Evolutionary conservation across 257 asterid species (phyloP), one percentile per base, ranked within the genome.

Genomic region (Solanum clarkiae): DNA sequence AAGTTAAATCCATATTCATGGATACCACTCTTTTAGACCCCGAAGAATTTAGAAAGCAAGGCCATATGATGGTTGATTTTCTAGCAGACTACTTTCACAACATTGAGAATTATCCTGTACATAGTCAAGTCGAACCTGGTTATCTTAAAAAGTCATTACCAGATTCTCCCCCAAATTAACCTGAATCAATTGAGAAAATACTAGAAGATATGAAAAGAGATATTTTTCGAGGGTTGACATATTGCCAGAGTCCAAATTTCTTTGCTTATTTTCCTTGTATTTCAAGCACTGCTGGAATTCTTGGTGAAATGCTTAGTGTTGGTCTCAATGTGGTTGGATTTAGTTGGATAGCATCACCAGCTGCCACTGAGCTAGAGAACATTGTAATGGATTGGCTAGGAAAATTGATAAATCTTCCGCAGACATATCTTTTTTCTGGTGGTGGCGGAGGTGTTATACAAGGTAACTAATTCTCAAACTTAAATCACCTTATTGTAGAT

Each of bases 1-100:
- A 36, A 36, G 40, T 36, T 36, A 36, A 36, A 36, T 36, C 40
- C 3, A 36, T 36, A 36, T 36, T 36, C 68, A 92, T 90, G 1
- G 91, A 86, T 6, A 22, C 2, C 26, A 22, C 70, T 10, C 97
- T 93, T 7, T 87, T 94, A 2, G 95, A 94, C 87, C 93, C 95
- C 6, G 94, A 93, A 29, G 95, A 93, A 84, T 94, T 93, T 89
- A 36, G 95, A n/a, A 86, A 90, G 18, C 97, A 93, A n/a, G 97
- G 94, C 11, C 94, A 93, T 42, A 53, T 93, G 57, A 91, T 93
- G 6, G 91, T 94, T 6, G 97, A 93, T 85, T 94, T 92, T 45
- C 91, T 94, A 0, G 98, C 96, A 0, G 96, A 93, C 42, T 93
- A 93, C 20, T 92, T 93, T 89, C 88, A 90, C 70, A 92, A 90